Base-by-base conservation (phyloP, 2,329 filamentous ascomycete species). In the Claviceps cyperi region DNA sequence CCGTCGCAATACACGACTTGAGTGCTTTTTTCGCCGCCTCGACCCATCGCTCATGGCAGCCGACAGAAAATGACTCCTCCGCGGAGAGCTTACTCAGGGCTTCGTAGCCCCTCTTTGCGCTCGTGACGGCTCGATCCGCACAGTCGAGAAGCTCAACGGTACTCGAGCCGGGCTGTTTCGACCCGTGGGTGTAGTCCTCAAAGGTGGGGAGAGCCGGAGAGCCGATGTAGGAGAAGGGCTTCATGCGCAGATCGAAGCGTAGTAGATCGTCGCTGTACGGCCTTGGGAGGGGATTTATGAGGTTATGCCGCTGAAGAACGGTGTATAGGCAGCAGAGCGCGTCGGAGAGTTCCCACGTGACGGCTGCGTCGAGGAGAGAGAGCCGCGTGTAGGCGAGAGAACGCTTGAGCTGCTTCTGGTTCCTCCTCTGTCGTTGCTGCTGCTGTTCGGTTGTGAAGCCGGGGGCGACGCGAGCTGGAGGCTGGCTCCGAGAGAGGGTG, bases 181-280 rank as follows among this genome's bases (percentile, higher is more conserved):
- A 66, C n/a, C 70, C 69, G 5, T 57, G 55, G 8, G 63, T 57
- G 53, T 85, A 87, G 14, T 81, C 76, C 6, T 79, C 76, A 54
- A 78, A 84, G 0, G 76, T 68, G 0, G 85, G 80, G 13, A 86
- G 71, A 52, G 80, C 76, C 0, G 87, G 85, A 2, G 86, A 72
- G 9, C 77, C 75, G 50, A 94, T 76, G 7, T 70, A 63, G 1
- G 83, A 71, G 59, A 94, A 95, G 0, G 88, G 86, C 59, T 84
- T 86, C 86, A 94, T 92, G 52, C 90, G 84, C 9, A 94, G 69
- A 56, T 92, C 84, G 63, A 92, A 90, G 13, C 87, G 80, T 4
- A 89, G 69, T 35, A 72, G 66, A 51, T 84, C 77, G 15, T 76
- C 77, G 51, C 81, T 78, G 62, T 89, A 94, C 0, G 83, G 81